Evolutionary conservation across 257 asterid genomes (phyloP).

Genomic region (Cinchona pubescens): DNA sequence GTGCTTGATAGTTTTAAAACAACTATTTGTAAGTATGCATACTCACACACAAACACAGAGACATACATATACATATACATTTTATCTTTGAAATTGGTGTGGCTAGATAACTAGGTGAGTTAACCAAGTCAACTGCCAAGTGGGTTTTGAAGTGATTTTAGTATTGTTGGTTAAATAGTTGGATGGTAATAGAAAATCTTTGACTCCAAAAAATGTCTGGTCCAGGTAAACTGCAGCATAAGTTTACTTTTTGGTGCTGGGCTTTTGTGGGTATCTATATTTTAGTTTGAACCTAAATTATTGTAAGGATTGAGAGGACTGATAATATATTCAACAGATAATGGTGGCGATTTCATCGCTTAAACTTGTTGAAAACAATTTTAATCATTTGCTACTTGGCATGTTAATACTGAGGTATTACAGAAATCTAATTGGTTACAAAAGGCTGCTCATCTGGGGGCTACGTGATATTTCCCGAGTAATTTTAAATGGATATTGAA

Average conservation of each 20-base stretch:
- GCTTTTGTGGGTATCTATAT: background rate
- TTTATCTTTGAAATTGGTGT: background rate
- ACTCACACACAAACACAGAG: background rate
- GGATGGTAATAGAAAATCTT: no score
- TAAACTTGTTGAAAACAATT: background rate
- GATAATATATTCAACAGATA: background rate
- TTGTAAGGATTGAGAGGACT: no score
- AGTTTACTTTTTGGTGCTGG: background rate
- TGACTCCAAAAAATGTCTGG: background rate
- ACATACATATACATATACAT: no score
- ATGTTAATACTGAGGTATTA: background rate
- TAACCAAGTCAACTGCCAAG: background rate
- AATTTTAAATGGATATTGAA: background rate
- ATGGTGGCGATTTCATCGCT: background rate
- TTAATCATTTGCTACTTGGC: background rate
- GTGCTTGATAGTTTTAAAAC: background rate
- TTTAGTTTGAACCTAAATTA: background rate
- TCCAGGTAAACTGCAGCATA: background rate
- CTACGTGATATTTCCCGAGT: background rate
- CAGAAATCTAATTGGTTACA: background rate
- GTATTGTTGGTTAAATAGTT: background rate
- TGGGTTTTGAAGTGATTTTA: background rate
- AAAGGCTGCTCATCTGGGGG: background rate
- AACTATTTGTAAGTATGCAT: background rate
- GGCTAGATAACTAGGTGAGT: background rate